These are phyloP conservation scores for Karstenula rhodostoma DNA, from an alignment of 2,329 filamentous ascomycete species.

Conservation along the genomic window DNA sequence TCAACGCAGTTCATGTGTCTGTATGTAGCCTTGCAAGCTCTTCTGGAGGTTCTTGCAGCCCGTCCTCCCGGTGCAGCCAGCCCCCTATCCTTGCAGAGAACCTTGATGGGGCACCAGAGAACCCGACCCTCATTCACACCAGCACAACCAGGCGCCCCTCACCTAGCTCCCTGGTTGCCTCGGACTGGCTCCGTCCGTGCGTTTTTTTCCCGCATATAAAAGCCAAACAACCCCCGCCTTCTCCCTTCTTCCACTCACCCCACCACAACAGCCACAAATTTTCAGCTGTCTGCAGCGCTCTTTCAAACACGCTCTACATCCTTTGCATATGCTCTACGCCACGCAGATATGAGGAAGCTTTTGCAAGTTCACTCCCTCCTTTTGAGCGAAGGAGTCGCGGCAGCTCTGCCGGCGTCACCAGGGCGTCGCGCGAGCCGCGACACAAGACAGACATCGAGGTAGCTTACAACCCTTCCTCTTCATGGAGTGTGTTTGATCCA, in stretches of 20 bases:
- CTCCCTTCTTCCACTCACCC: neutral
- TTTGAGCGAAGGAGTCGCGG: neutral
- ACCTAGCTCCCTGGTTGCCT: neutral
- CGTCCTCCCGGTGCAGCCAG: neutral
- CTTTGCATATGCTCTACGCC: neutral
- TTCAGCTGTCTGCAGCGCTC: neutral
- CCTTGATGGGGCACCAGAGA: neutral
- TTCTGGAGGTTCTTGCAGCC: neutral
- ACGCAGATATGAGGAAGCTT: neutral
- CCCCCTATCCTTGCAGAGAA: neutral
- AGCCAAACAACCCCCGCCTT: neutral
- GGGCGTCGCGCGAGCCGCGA: neutral
- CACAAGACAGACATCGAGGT: neutral
- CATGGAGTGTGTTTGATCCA: neutral
- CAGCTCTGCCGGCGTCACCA: neutral
- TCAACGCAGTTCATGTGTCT: neutral
- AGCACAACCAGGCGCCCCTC: neutral
- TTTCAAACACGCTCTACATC: neutral
- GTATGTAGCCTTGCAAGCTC: neutral
- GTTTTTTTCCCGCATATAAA: neutral
- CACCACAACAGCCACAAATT: neutral
- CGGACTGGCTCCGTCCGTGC: neutral
- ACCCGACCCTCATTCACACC: neutral
- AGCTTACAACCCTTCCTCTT: neutral
- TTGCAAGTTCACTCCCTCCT: neutral